Evolutionary conservation across 371 early-diverging fungal species (phyloP).

Genomic region (Rhizopus sp.): DNA sequence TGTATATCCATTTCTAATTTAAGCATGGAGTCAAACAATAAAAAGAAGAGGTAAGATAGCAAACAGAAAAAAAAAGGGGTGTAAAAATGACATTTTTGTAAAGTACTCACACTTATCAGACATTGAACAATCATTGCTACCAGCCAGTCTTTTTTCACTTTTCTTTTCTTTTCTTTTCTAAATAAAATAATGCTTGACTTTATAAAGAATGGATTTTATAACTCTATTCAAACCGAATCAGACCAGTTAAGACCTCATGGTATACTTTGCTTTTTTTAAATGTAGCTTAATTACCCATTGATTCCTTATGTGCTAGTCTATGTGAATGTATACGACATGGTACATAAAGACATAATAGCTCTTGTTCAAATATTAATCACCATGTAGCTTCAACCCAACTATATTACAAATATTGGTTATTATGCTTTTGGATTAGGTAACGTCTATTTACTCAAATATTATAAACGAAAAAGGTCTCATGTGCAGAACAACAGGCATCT

Average conservation of each 20-base stretch:
- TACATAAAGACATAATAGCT: conserved; percentile 6
- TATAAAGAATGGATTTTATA: conserved; percentile 5
- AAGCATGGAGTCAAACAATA: too few relatives aligned
- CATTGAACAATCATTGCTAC: not conserved
- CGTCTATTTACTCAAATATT: not conserved
- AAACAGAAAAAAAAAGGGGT: too few relatives aligned
- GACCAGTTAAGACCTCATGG: conserved; percentile 12
- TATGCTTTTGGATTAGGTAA: conserved; percentile 52
- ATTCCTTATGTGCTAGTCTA: conserved; percentile 21
- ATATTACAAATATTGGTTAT: conserved; percentile 52
- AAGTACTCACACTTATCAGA: not conserved
- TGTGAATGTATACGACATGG: conserved; percentile 58
- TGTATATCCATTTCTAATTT: too few relatives aligned
- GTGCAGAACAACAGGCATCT: conserved; percentile 41
- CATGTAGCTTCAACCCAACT: conserved; percentile 43
- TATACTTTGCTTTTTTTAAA: conserved; percentile 1
- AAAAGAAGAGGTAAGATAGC: too few relatives aligned
- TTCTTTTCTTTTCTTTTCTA: conserved; percentile 4
- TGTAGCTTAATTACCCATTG: not conserved
- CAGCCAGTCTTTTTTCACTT: not conserved
- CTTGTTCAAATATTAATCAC: not conserved
- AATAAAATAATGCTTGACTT: conserved; percentile 15
- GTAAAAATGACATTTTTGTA: not conserved
- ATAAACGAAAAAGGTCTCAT: not conserved
- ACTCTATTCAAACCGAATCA: not conserved